Base-by-base conservation (phyloP, 1,284 basidiomycete genomes). In the Phlebopus sp. region DNA sequence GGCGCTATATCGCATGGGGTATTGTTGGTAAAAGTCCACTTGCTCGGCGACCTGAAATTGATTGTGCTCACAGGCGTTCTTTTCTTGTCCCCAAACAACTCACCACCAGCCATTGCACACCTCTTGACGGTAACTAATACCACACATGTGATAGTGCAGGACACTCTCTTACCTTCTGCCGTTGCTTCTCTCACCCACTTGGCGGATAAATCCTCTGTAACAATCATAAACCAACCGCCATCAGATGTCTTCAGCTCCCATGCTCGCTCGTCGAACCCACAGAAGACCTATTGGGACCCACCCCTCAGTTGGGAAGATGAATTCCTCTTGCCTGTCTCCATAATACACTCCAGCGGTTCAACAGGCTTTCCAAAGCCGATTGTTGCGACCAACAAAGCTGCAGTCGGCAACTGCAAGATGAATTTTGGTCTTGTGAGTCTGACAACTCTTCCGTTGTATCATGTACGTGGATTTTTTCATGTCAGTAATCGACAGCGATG, bases 301-400 rank as follows among this genome's bases (percentile, higher is more conserved):
- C 57, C 65, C 34, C 60, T 81, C n/a, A 70, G 62, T 1, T 76
- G 76, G 1, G 67, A 76, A 14, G 64, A 74, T 45, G 78, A 82
- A 55, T 50, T 51, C 5, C 55, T 64, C 14, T 60, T 78, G 17
- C 71, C 74, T 2, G 67, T 74, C 10, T 74, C 80, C 9, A 73
- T 83, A 45, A 66, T 85, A n/a, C 83, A 85, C 54, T 82, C 81
- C 3, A 77, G 74, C 1, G 82, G 82, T 31, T 82, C 79, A 11
- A 69, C 70, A 17, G 69, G 69, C 1, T 69, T 67, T 53, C 71
- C 69, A 9, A 77, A 81, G 57, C 75, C 77, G 0, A 70, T 77
- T 36, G 60, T 64, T 17, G 59, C 69, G 38, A 71, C 69, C 0
- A 76, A 79, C 57, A 64, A 64, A 35, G 63, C 64, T 2, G 57